Evolutionary conservation across 371 early-diverging fungal species (phyloP).

Genomic region (Syncephalastrum racemosum): DNA sequence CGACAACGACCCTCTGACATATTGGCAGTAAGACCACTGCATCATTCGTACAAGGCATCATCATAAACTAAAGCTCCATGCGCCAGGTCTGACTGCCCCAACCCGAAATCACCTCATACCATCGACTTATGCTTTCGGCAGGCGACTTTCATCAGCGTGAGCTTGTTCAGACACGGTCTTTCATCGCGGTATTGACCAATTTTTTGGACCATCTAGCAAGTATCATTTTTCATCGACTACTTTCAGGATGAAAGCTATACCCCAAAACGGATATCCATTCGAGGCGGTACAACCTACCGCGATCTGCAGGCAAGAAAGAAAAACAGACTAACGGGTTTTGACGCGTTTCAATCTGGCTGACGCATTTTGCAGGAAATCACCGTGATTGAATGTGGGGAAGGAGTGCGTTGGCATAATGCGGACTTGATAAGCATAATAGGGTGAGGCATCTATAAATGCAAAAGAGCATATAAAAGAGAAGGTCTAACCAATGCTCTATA

Average conservation of each 20-base stretch:
- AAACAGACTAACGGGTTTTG: background rate
- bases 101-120: conserved; percentile 44
- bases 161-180: background rate
- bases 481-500: background rate
- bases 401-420: conserved; percentile 73
- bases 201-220: conserved; percentile 31
- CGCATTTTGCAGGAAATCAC: conserved; percentile 42
- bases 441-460: conserved; percentile 16
- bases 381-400: conserved; percentile 60
- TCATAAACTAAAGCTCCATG: conserved; percentile 34
- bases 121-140: conserved; percentile 35
- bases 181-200: too few relatives aligned
- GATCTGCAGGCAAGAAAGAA: conserved; percentile 45
- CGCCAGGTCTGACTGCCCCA: conserved; percentile 49
- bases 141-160: conserved; percentile 35
- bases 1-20: conserved; percentile 71
- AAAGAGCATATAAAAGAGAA: background rate
- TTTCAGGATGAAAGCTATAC: conserved; percentile 93
- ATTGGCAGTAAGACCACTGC: conserved; percentile 72
- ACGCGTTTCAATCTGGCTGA: background rate
- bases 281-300: conserved; percentile 73
- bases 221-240: conserved; percentile 77
- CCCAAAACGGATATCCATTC: conserved; percentile 71
- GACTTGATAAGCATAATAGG: conserved; percentile 56
- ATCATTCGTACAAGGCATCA: background rate